Percentiles rank a stretch among this genome's conserved stretches.
phyloP scores from a whole-genome alignment of 805 yeast species.

The Ogataea trehaloabstinens region DNA sequence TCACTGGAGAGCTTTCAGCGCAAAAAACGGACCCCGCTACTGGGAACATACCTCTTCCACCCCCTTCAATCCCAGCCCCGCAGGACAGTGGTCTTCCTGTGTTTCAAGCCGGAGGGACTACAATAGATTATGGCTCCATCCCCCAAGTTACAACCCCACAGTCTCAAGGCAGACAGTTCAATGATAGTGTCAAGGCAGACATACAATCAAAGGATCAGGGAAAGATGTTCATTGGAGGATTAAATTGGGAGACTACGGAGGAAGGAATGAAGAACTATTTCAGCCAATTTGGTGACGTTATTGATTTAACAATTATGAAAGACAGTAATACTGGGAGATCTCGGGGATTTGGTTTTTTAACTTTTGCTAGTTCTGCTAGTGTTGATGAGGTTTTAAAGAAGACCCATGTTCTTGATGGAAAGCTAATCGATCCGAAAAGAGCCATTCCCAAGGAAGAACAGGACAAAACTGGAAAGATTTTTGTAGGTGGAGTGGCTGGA shows the following conservation, averaged over 20 bases:
- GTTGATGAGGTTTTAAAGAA: slow-evolving; percentile 84
- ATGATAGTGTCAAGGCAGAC: slow-evolving; percentile 43
- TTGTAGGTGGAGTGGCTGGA: slow-evolving; percentile 95
- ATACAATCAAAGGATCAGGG: slow-evolving; percentile 67
- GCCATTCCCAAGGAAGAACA: slow-evolving; percentile 98
- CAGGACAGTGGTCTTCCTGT: slow-evolving; percentile 1
- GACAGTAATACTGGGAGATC: slow-evolving; percentile 84
- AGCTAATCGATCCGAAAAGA: slow-evolving; percentile 94
- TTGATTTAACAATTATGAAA: slow-evolving; percentile 90
- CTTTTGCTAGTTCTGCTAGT: slow-evolving; percentile 75
- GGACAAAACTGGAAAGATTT: slow-evolving; percentile 93
- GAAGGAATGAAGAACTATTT: slow-evolving; percentile 81
- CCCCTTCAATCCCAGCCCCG: slow-evolving; percentile 17
- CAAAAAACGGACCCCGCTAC: slow-evolving; percentile 3
- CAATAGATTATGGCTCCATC: slow-evolving; percentile 34
- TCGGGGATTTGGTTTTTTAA: slow-evolving; percentile 92
- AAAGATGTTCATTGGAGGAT: slow-evolving; percentile 94
- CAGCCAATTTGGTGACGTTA: slow-evolving; percentile 82
- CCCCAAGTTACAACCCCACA: slow-evolving; percentile 17
- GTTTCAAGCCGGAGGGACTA: background rate
- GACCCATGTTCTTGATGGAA: slow-evolving; percentile 90
- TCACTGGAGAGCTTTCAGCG: slow-evolving; percentile 6
- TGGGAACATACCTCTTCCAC: slow-evolving; percentile 2
- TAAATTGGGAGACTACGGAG: slow-evolving; percentile 97
- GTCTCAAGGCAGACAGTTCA: slow-evolving; percentile 16